Conservation (phyloP, 2,329 filamentous ascomycete genomes). For the Aspergillus sergii region DNA sequence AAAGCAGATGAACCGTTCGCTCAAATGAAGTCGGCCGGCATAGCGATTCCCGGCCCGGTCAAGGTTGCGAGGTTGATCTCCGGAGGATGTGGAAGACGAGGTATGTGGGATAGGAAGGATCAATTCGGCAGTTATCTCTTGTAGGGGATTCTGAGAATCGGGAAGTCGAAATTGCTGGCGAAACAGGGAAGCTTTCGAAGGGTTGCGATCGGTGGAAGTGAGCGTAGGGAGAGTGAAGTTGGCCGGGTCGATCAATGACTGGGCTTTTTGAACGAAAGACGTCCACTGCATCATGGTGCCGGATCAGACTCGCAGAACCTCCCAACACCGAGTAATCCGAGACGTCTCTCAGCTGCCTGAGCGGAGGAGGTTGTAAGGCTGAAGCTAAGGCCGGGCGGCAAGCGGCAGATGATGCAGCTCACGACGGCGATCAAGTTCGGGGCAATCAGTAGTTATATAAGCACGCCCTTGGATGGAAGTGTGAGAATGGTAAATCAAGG, state of each 20-base stretch:
- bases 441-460: slow-evolving; percentile 22
- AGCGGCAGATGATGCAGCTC: slow-evolving; percentile 1
- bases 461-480: slow-evolving; percentile 25
- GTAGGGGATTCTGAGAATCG: slow-evolving; percentile 85
- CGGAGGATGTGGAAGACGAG: slow-evolving; percentile 54
- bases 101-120: slow-evolving; percentile 76
- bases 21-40: slow-evolving; percentile 87
- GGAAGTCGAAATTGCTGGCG: slow-evolving; percentile 96
- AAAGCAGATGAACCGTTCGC: slow-evolving; percentile 94
- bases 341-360: neutral
- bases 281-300: slow-evolving; percentile 64
- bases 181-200: slow-evolving; percentile 90
- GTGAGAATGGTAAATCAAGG: slow-evolving; percentile 11
- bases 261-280: slow-evolving; percentile 91
- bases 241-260: slow-evolving; percentile 90
- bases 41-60: slow-evolving; percentile 79
- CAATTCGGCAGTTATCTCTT: slow-evolving; percentile 95
- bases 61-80: slow-evolving; percentile 59
- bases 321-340: neutral
- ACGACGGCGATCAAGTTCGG: slow-evolving; percentile 13
- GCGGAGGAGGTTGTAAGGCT: slow-evolving; percentile 8
- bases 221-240: slow-evolving; percentile 74
- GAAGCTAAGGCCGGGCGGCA: slow-evolving; percentile 3
- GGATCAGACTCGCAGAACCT: neutral
- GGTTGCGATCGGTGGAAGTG: slow-evolving; percentile 74